Evolutionary conservation across 345 rosid species (phyloP).

Genomic region (Acer negundo): DNA sequence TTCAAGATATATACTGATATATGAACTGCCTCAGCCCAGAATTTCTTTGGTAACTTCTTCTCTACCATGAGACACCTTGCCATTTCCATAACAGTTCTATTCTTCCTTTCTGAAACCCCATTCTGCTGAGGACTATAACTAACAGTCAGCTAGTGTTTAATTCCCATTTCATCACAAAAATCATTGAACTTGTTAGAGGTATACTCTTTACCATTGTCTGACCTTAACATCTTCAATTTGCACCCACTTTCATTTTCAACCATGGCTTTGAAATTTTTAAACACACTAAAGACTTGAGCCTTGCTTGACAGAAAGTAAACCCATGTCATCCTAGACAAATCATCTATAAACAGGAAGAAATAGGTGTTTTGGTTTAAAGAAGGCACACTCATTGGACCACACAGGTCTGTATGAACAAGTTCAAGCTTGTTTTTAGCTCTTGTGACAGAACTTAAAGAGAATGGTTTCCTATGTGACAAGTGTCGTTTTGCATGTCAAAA

Average conservation of each 20-base stretch:
- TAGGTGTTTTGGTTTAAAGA: neutral
- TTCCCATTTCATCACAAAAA: neutral
- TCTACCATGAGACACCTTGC: too few relatives aligned
- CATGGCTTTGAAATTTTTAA: neutral
- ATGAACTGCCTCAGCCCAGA: too few relatives aligned
- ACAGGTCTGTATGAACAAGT: neutral
- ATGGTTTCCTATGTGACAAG: too few relatives aligned
- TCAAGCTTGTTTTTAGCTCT: neutral
- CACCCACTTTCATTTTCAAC: too few relatives aligned
- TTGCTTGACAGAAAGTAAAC: neutral
- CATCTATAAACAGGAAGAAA: neutral
- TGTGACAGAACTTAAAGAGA: neutral
- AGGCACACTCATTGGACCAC: neutral
- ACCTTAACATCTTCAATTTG: too few relatives aligned
- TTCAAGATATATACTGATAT: too few relatives aligned
- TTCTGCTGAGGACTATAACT: neutral
- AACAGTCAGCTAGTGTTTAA: neutral
- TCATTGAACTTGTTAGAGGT: too few relatives aligned
- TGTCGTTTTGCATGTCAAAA: too few relatives aligned
- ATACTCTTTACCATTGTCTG: too few relatives aligned
- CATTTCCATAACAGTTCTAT: too few relatives aligned
- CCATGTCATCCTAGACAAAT: neutral
- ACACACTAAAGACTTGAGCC: neutral
- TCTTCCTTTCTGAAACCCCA: neutral
- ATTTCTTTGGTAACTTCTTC: too few relatives aligned